Evolutionary conservation across 306 rosid species (phyloP).

Genomic region (Ceratonia siliqua): DNA sequence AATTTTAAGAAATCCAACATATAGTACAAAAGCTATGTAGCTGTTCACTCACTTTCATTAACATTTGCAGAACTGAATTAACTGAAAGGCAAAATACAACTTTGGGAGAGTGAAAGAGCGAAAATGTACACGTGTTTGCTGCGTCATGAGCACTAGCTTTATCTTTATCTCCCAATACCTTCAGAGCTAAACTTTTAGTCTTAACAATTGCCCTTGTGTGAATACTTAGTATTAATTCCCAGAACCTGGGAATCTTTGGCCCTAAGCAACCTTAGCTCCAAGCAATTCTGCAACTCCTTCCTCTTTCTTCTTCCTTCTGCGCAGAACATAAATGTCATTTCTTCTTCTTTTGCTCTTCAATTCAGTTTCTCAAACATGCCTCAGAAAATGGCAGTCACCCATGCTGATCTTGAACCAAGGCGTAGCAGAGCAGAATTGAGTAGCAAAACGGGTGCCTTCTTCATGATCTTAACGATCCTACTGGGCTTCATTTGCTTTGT

Average conservation of each 20-base stretch:
- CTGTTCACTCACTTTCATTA: neutral
- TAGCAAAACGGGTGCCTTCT: slow-evolving; percentile 69
- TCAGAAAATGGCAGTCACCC: slow-evolving; percentile 75
- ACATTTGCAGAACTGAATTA: slow-evolving; percentile 25
- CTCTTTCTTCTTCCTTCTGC: slow-evolving; percentile 23
- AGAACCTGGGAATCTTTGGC: slow-evolving; percentile 59
- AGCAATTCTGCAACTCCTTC: slow-evolving; percentile 65
- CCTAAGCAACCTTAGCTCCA: slow-evolving; percentile 89
- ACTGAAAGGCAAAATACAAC: slow-evolving; percentile 31
- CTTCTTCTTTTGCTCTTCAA: slow-evolving; percentile 22
- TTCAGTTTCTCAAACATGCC: slow-evolving; percentile 27
- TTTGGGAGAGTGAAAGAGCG: slow-evolving; percentile 18
- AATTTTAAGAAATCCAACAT: no score
- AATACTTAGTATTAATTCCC: slow-evolving; percentile 44
- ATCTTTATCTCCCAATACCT: slow-evolving; percentile 33
- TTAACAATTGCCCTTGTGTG: slow-evolving; percentile 36
- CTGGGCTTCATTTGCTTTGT: slow-evolving; percentile 77
- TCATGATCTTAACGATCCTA: slow-evolving; percentile 63
- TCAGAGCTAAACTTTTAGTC: slow-evolving; percentile 39
- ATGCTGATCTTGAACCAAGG: slow-evolving; percentile 84
- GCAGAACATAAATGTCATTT: slow-evolving; percentile 3
- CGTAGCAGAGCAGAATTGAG: slow-evolving; percentile 52
- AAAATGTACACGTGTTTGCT: slow-evolving; percentile 34
- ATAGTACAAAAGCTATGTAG: neutral
- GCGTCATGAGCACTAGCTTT: slow-evolving; percentile 31